Conservation (phyloP, 352 stramenopile species). For the Phytophthora meadii region DNA sequence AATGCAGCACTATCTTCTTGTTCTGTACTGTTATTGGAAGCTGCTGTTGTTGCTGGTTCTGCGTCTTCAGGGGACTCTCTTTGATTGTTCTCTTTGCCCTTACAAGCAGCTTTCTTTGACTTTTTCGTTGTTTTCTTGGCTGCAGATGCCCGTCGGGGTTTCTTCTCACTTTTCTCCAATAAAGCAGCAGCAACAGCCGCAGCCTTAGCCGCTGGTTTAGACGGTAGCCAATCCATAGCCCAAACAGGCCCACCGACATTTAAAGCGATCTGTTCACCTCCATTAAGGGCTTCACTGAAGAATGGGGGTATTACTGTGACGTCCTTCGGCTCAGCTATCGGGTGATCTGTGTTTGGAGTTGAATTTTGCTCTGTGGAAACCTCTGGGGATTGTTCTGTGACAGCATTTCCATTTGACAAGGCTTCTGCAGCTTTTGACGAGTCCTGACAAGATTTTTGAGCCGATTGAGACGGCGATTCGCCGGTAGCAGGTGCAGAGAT, state of each 20-base stretch:
- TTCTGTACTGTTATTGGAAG: slow-evolving; percentile 14
- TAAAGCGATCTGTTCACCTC: slow-evolving; percentile 48
- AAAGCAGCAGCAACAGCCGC: slow-evolving; percentile 13
- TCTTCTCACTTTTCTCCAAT: slow-evolving; percentile 21
- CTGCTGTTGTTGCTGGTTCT: slow-evolving; percentile 13
- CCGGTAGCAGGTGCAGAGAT: background rate
- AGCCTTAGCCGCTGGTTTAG: slow-evolving; percentile 15
- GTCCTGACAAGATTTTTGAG: slow-evolving; percentile 14
- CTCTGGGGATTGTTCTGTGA: slow-evolving; percentile 11
- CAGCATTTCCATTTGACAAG: slow-evolving; percentile 3
- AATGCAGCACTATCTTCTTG: slow-evolving; percentile 4
- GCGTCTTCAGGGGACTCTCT: slow-evolving; percentile 1
- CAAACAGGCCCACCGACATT: slow-evolving; percentile 81
- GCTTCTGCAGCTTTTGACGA: slow-evolving; percentile 1
- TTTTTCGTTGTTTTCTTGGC: background rate
- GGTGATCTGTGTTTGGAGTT: background rate
- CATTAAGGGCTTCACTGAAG: slow-evolving; percentile 44
- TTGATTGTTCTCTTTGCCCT: slow-evolving; percentile 54
- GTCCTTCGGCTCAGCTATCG: background rate
- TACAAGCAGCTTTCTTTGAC: slow-evolving; percentile 3
- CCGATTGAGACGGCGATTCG: slow-evolving; percentile 12
- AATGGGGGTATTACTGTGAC: slow-evolving; percentile 59
- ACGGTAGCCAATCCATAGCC: slow-evolving; percentile 83
- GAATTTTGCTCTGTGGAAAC: slow-evolving; percentile 4
- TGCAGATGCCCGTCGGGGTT: slow-evolving; percentile 3